These are phyloP conservation scores for Sambucus nigra DNA, from an alignment of 129 eudicot species.

Conservation along the genomic window DNA sequence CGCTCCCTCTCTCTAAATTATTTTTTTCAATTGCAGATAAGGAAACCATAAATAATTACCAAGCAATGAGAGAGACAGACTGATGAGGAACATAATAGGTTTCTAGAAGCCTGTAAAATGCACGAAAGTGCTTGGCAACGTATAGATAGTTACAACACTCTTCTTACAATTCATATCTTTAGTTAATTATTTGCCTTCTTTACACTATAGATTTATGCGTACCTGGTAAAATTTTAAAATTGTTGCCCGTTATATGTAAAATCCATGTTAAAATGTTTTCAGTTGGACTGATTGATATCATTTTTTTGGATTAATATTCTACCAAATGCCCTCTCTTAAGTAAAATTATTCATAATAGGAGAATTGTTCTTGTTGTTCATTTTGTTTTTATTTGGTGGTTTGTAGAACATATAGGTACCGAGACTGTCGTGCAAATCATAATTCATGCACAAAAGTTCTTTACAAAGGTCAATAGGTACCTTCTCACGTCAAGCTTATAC, in stretches of 20 bases:
- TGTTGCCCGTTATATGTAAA: background rate
- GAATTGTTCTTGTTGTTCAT: slow-evolving; percentile 29
- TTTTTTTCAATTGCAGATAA: slow-evolving; percentile 32
- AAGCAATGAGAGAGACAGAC: slow-evolving; percentile 99
- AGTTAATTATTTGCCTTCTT: background rate
- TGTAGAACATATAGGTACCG: slow-evolving; percentile 98
- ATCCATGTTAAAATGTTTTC: slow-evolving; percentile 15
- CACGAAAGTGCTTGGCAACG: slow-evolving; percentile 99
- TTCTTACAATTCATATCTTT: background rate
- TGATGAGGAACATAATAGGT: slow-evolving; percentile 89
- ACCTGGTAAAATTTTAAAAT: slow-evolving; percentile 2
- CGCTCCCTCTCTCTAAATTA: background rate
- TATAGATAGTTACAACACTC: slow-evolving; percentile 59
- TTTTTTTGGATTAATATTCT: slow-evolving; percentile 7
- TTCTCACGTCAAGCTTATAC: slow-evolving; percentile 33
- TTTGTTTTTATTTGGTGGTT: slow-evolving; percentile 30
- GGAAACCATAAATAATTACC: slow-evolving; percentile 95
- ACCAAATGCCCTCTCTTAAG: slow-evolving; percentile 5
- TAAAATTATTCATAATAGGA: slow-evolving; percentile 18
- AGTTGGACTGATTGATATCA: slow-evolving; percentile 6
- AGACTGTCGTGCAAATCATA: slow-evolving; percentile 99
- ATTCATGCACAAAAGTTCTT: slow-evolving; percentile 99
- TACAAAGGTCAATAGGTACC: slow-evolving; percentile 77
- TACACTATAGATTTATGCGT: background rate
- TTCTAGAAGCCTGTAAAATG: slow-evolving; percentile 89